phyloP scores from a whole-genome alignment of 139 green algal genomes.

The Gonium pectorale region DNA sequence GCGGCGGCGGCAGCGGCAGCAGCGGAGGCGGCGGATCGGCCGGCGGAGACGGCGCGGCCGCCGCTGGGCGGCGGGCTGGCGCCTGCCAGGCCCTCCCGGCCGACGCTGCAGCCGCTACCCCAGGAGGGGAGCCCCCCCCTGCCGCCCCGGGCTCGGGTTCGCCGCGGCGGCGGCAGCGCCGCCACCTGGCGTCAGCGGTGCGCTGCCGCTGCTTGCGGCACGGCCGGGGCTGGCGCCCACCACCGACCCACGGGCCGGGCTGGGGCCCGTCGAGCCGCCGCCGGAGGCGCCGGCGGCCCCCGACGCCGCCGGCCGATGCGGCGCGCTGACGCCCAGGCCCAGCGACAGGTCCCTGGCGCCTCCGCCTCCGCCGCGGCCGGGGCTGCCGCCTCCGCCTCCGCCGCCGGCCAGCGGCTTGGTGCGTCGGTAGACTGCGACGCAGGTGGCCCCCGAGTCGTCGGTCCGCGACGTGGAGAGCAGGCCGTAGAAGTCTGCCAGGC shows the following conservation, averaged over 20 bases:
- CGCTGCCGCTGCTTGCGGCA: not conserved
- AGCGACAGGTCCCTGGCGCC: not conserved
- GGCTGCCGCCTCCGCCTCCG: too few species aligned
- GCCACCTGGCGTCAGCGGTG: not conserved
- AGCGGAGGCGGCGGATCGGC: not conserved
- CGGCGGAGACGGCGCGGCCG: not conserved
- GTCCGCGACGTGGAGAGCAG: conserved; percentile 37
- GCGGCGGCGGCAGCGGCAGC: not conserved
- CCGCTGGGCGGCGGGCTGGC: too few species aligned
- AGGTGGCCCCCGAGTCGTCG: not conserved
- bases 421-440: not conserved
- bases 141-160: conserved; percentile 14
- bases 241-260: conserved; percentile 14
- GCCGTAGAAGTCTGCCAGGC: conserved; percentile 65
- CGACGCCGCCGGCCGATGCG: not conserved
- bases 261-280: not conserved
- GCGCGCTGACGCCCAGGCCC: not conserved
- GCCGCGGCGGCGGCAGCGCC: too few species aligned
- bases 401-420: not conserved
- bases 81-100: too few species aligned
- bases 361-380: not conserved
- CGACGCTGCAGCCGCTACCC: not conserved
- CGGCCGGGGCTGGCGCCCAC: not conserved
- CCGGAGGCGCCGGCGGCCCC: not conserved
- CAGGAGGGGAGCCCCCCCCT: too few species aligned